Percentiles rank a stretch among this genome's conserved stretches.
Conservation (phyloP, 2,329 filamentous ascomycete genomes). For the Coleophoma eucalyptorum region DNA sequence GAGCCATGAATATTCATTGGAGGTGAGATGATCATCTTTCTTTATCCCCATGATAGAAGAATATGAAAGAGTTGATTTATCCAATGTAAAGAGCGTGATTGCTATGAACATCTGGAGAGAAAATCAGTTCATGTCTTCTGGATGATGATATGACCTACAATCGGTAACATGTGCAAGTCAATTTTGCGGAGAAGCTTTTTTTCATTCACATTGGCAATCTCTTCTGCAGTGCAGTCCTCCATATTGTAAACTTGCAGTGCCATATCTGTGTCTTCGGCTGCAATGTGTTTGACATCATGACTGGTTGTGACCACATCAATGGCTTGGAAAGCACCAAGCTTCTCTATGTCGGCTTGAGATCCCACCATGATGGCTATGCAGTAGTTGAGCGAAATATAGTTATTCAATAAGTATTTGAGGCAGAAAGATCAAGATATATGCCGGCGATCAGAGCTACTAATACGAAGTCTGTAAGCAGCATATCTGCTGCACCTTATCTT, state of each 20-base stretch:
- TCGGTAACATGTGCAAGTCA: conserved; percentile 1
- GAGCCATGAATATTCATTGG: conserved; percentile 40
- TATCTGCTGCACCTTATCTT: not conserved
- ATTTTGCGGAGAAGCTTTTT: conserved; percentile 3
- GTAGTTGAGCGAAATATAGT: too few relatives aligned
- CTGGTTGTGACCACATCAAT: not conserved
- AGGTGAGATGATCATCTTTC: conserved; percentile 30
- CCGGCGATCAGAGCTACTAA: not conserved
- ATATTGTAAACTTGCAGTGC: not conserved
- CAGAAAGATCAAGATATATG: too few relatives aligned
- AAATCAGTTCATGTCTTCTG: not conserved
- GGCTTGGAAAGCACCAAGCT: not conserved
- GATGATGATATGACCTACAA: conserved; percentile 27
- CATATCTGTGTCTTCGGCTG: not conserved
- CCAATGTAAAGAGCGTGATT: conserved; percentile 36
- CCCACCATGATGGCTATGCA: not conserved
- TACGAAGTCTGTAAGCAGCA: not conserved
- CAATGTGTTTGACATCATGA: not conserved
- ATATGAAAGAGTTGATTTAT: conserved; percentile 8
- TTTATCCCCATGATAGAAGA: conserved; percentile 38
- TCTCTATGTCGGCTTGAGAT: not conserved
- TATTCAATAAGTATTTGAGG: too few relatives aligned
- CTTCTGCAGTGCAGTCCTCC: not conserved
- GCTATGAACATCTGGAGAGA: not conserved
- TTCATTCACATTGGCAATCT: not conserved